A percentile compares a stretch with the other conserved stretches of the same genome.
Conservation (phyloP, 352 stramenopile genomes). For the Aphanomyces astaci region DNA sequence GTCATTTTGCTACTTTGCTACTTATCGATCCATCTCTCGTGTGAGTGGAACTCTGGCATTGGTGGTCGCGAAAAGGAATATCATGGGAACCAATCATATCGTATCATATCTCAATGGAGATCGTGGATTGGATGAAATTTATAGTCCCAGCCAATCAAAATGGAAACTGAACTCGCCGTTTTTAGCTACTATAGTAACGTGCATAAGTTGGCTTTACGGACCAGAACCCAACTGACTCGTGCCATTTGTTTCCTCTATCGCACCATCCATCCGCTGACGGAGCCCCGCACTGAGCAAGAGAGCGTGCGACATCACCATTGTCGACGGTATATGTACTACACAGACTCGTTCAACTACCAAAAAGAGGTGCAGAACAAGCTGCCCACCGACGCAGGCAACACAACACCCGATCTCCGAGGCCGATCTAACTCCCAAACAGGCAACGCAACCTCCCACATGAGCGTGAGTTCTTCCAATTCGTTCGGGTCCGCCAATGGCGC, state of each 20-base stretch:
- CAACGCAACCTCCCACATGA: not conserved
- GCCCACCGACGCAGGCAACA: not conserved
- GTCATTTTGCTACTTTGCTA: no score
- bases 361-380: not conserved
- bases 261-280: not conserved
- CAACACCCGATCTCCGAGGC: not conserved
- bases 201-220: not conserved
- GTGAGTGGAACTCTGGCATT: no score
- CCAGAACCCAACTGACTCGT: not conserved
- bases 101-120: not conserved
- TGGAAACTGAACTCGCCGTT: not conserved
- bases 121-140: not conserved
- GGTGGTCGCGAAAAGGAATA: no score
- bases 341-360: not conserved
- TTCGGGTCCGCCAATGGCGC: not conserved
- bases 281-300: not conserved
- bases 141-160: not conserved
- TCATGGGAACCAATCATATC: not conserved
- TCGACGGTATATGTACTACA: not conserved
- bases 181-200: not conserved
- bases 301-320: not conserved
- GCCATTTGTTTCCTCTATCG: not conserved
- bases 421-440: constrained; percentile 14
- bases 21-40: no score
- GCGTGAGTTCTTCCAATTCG: constrained; percentile 16